These are phyloP conservation scores for Calonectria pseudoreteaudii DNA, from an alignment of 2,329 filamentous ascomycete genomes.

Conservation along the genomic window DNA sequence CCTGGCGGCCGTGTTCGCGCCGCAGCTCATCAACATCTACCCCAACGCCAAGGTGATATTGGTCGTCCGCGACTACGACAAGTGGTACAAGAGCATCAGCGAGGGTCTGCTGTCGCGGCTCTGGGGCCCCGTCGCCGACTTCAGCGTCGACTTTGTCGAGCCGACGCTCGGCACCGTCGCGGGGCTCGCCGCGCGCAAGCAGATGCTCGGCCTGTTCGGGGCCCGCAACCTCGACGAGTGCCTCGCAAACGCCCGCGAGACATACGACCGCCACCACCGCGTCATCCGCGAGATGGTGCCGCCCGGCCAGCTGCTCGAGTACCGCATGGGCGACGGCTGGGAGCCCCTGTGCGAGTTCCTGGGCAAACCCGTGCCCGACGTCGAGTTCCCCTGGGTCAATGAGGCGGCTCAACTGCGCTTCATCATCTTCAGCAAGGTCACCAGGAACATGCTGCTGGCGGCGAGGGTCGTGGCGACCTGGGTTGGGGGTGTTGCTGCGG, in stretches of 20 bases:
- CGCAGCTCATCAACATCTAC: constrained; percentile 45
- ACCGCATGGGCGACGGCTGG: constrained; percentile 49
- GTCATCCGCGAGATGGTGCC: constrained; percentile 44
- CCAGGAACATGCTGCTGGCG: constrained; percentile 22
- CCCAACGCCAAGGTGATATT: constrained; percentile 51
- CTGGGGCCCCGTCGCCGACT: constrained; percentile 29
- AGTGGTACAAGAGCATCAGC: constrained; percentile 47
- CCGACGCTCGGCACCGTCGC: constrained; percentile 49
- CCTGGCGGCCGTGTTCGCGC: constrained; percentile 42
- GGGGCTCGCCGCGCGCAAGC: constrained; percentile 38
- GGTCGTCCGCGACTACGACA: constrained; percentile 45
- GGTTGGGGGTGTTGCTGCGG: constrained; percentile 22
- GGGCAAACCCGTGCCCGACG: constrained; percentile 45
- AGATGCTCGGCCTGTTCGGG: constrained; percentile 44
- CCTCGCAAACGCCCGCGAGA: constrained; percentile 32
- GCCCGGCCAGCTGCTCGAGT: constrained; percentile 44
- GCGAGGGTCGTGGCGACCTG: constrained; percentile 28
- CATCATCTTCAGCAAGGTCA: constrained; percentile 18
- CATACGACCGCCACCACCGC: constrained; percentile 46
- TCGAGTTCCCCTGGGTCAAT: constrained; percentile 48
- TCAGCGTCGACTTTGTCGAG: constrained; percentile 34
- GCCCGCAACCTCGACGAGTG: constrained; percentile 38
- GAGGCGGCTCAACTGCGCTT: constrained; percentile 39
- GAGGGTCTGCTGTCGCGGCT: constrained; percentile 44
- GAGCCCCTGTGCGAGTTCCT: constrained; percentile 52